phyloP scores from a whole-genome alignment of 305 asterid genomes.

The Fraxinus albicans region DNA sequence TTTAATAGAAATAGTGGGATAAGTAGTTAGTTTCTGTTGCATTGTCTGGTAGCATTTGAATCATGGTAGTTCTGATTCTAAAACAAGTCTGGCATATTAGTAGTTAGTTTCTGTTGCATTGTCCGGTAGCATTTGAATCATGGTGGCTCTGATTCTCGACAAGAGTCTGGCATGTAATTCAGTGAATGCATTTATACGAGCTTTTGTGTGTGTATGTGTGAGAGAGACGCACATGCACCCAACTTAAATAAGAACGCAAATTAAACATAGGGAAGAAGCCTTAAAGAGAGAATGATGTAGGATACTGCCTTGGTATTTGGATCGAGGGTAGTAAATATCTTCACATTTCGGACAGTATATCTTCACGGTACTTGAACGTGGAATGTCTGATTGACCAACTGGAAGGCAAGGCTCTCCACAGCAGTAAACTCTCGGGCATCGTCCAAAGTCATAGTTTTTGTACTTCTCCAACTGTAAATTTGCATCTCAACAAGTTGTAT shows the following conservation, averaged over 20 bases:
- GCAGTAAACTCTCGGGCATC: slow-evolving; percentile 93
- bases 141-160: background rate
- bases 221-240: slow-evolving; percentile 4
- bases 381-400: slow-evolving; percentile 91
- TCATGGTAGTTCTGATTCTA: too few relatives aligned
- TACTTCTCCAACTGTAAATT: slow-evolving; percentile 77
- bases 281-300: slow-evolving; percentile 27
- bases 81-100: too few relatives aligned
- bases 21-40: background rate
- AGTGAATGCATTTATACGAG: background rate
- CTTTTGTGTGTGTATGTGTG: background rate
- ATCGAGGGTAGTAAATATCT: slow-evolving; percentile 82
- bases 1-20: background rate
- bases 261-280: slow-evolving; percentile 8
- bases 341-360: slow-evolving; percentile 93
- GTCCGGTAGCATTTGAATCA: background rate
- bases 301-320: slow-evolving; percentile 94
- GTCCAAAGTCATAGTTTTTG: slow-evolving; percentile 86
- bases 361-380: slow-evolving; percentile 81
- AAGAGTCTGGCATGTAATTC: background rate
- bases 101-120: background rate
- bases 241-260: slow-evolving; percentile 9
- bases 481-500: slow-evolving; percentile 25
- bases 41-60: too few relatives aligned
- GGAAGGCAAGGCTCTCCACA: slow-evolving; percentile 97